Conservation (phyloP, 768 basidiomycete genomes). For the Suillus placidus region DNA sequence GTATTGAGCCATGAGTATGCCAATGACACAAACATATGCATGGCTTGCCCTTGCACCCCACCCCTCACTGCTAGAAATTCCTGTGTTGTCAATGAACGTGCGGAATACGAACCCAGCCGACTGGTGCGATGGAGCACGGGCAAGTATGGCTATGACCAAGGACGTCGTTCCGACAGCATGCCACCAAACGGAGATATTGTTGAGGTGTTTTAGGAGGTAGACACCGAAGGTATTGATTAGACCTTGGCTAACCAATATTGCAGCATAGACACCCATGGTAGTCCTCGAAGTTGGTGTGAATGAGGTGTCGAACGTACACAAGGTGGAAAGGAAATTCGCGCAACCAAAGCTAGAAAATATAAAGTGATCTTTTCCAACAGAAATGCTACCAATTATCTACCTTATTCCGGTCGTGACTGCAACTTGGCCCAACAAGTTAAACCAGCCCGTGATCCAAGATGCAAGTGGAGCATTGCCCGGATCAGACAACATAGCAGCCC, state of each 20-base stretch:
- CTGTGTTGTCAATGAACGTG: conserved; percentile 72
- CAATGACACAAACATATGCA: conserved; percentile 71
- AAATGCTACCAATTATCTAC: conserved; percentile 30
- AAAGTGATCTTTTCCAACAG: neutral
- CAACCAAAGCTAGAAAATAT: conserved; percentile 55
- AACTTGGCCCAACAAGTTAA: conserved; percentile 74
- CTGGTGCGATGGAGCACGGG: conserved; percentile 72
- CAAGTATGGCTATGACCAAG: conserved; percentile 68
- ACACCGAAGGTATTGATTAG: conserved; percentile 79
- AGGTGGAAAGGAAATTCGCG: conserved; percentile 69
- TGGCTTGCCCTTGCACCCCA: conserved; percentile 71
- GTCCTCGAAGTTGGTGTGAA: conserved; percentile 61
- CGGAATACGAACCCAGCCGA: conserved; percentile 69
- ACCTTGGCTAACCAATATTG: conserved; percentile 66
- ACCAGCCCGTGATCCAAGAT: conserved; percentile 79
- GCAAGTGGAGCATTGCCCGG: conserved; percentile 61
- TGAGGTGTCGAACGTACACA: conserved; percentile 56
- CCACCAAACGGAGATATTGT: conserved; percentile 75
- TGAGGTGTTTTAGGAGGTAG: conserved; percentile 61
- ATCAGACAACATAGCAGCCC: conserved; percentile 76
- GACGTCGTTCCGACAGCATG: conserved; percentile 72
- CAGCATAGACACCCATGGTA: conserved; percentile 71
- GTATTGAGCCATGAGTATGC: conserved; percentile 77
- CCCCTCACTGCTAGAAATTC: conserved; percentile 45
- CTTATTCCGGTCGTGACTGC: conserved; percentile 77